These are phyloP conservation scores for Aspergillus incahuasiensis DNA, from an alignment of 495 filamentous ascomycete genomes.

Conservation along the genomic window DNA sequence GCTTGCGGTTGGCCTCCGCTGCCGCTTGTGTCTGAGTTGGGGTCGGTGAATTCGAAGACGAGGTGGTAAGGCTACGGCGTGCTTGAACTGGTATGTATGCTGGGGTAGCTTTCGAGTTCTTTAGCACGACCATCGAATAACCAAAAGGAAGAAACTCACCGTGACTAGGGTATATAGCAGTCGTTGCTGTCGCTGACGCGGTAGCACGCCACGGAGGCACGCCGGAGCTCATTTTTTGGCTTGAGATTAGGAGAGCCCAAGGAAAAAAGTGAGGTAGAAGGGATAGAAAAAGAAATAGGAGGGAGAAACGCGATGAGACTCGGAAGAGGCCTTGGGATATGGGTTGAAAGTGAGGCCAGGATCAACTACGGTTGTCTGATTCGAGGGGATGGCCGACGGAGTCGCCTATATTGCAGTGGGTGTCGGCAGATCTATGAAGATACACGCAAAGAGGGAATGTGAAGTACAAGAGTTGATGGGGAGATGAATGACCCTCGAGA, in stretches of 20 bases:
- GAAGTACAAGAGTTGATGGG: neutral
- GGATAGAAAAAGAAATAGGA: conserved; percentile 6
- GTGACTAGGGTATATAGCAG: conserved; percentile 23
- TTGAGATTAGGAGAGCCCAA: conserved; percentile 3
- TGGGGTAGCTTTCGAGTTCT: conserved; percentile 27
- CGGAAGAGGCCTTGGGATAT: neutral
- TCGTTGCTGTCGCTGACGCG: conserved; percentile 29
- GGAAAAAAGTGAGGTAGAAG: neutral
- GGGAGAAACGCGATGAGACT: neutral
- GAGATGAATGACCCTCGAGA: neutral
- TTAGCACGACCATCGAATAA: neutral
- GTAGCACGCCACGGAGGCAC: conserved; percentile 41
- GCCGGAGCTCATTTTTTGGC: conserved; percentile 40
- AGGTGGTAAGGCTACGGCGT: conserved; percentile 40
- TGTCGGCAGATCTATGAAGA: neutral
- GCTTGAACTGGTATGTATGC: conserved; percentile 51
- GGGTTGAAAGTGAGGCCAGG: neutral
- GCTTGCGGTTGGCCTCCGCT: conserved; percentile 24
- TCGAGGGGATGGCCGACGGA: conserved; percentile 2
- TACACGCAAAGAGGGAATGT: neutral
- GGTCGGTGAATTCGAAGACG: conserved; percentile 23
- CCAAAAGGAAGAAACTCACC: conserved; percentile 27
- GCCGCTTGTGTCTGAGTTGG: conserved; percentile 12
- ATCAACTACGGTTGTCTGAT: conserved; percentile 7
- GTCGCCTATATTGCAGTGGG: conserved; percentile 4